Base-by-base conservation (phyloP, 345 rosid genomes). In the Euphorbia peplus region DNA sequence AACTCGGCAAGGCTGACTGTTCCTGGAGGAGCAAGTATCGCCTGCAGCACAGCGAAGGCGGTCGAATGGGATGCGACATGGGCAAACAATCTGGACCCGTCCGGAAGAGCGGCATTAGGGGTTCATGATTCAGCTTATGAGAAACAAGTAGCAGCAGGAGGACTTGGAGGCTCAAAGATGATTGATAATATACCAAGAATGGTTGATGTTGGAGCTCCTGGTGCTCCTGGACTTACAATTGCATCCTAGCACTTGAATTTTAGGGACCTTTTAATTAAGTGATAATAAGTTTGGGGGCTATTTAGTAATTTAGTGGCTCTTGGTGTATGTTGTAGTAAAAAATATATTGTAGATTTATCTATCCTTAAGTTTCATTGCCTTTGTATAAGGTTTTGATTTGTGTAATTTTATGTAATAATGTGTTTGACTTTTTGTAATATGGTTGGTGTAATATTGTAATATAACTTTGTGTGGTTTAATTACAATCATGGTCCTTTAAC, bases 51-150 rank as follows among this genome's bases (percentile, higher is more conserved):
- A 0, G 96, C 92, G 0, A 91, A 85, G 67, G 97, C 98, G 21
- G 76, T 91, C 0, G 96, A 89, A 57, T 93, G 98, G 96, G 97
- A 93, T 37, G 88, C 84, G 29, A 63, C 85, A 2, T 91, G 98
- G 98, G 83, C 90, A 11, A 84, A 79, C 52, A 93, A 93, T 64
- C 90, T 93, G 4, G 98, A 93, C 52, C 98, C 98, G n/a, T 93
- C 98, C 0, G 97, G 98, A 55, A 73, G 98, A 76, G 98, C 97
- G 8, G 98, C 97, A 13, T 53, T 84, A 3, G 98, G 97, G 60
- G 97, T 93, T 46, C 97, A 93, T 72, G 80, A 88, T 53, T 89
- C 93, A 5, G 89, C 88, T 42, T 95, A 91, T 47, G 86, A 80
- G 0, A 48, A 60, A 18, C 79, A 78, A 60, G 35, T 76, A 6